Evolutionary conservation across 495 filamentous ascomycete genomes (phyloP).

Genomic region (Xylaria flabelliformis): DNA sequence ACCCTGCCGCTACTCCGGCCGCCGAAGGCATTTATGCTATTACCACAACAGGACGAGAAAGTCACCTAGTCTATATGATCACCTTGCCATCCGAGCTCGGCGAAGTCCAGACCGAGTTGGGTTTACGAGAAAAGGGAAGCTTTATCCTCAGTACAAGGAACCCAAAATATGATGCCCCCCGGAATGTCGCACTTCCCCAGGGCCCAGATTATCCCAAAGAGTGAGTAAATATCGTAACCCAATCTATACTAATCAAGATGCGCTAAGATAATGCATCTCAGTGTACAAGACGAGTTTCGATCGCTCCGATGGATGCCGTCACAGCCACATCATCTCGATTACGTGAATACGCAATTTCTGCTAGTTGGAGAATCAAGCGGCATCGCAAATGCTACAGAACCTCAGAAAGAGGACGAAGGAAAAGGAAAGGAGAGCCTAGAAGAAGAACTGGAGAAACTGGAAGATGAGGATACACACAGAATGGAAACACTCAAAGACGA

Average conservation of each 20-base stretch:
- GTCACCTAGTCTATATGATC: conserved; percentile 82
- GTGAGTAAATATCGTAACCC: conserved; percentile 51
- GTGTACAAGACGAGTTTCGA: conserved; percentile 74
- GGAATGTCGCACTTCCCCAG: conserved; percentile 67
- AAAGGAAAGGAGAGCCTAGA: conserved; percentile 66
- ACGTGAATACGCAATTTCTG: conserved; percentile 79
- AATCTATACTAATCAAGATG: neutral
- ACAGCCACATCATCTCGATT: conserved; percentile 77
- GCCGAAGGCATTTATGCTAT: conserved; percentile 90
- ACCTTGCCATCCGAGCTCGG: conserved; percentile 76
- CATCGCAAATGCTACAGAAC: conserved; percentile 65
- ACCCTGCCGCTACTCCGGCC: conserved; percentile 73
- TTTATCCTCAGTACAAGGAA: conserved; percentile 85
- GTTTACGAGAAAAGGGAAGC: conserved; percentile 72
- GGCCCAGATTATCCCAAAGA: conserved; percentile 74
- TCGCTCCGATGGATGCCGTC: conserved; percentile 76
- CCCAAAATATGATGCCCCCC: conserved; percentile 69
- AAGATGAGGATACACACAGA: conserved; percentile 50
- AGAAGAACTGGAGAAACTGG: conserved; percentile 51
- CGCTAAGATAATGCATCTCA: conserved; percentile 28
- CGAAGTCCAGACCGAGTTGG: conserved; percentile 79
- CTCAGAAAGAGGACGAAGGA: conserved; percentile 62
- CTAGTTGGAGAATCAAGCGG: conserved; percentile 77
- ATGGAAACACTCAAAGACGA: conserved; percentile 47
- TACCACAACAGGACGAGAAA: conserved; percentile 70